A percentile compares a stretch with the other conserved stretches of the same genome.
Conservation (phyloP, 2,329 filamentous ascomycete species). For the Fusarium buxicola region DNA sequence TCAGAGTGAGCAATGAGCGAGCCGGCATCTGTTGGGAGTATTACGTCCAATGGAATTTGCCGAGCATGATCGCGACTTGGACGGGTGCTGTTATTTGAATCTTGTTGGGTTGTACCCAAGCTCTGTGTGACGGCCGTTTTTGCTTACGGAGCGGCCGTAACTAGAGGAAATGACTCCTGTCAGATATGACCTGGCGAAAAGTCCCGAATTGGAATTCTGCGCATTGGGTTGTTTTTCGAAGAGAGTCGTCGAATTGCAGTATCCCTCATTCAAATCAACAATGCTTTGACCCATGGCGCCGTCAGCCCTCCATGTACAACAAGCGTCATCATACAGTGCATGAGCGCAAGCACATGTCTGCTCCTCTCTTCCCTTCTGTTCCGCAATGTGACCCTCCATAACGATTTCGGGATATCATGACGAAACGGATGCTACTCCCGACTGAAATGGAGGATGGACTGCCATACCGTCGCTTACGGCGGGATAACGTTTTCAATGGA, state of each 20-base stretch:
- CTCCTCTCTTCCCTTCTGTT: conserved; percentile 7
- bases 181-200: conserved; percentile 26
- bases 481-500: conserved; percentile 37
- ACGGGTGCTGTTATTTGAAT: too few relatives aligned
- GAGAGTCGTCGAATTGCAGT: not conserved
- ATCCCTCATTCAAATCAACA: not conserved
- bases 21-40: conserved; percentile 3
- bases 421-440: conserved; percentile 28
- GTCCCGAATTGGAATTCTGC: conserved; percentile 10
- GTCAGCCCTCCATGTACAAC: not conserved
- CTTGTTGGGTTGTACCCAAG: conserved; percentile 7
- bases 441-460: conserved; percentile 14
- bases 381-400: conserved; percentile 27
- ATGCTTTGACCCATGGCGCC: not conserved
- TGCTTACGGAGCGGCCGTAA: conserved; percentile 11
- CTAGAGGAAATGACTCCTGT: conserved; percentile 5
- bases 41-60: conserved; percentile 19
- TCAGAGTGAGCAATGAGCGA: conserved; percentile 7
- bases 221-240: conserved; percentile 12
- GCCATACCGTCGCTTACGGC: conserved; percentile 45
- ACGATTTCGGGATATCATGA: conserved; percentile 35
- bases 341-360: conserved; percentile 11
- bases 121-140: conserved; percentile 20
- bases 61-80: conserved; percentile 12
- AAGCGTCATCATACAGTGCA: conserved; percentile 8